Evolutionary conservation across 1,139 yeast species (phyloP).

Genomic region (Hyphopichia buzzinii): DNA sequence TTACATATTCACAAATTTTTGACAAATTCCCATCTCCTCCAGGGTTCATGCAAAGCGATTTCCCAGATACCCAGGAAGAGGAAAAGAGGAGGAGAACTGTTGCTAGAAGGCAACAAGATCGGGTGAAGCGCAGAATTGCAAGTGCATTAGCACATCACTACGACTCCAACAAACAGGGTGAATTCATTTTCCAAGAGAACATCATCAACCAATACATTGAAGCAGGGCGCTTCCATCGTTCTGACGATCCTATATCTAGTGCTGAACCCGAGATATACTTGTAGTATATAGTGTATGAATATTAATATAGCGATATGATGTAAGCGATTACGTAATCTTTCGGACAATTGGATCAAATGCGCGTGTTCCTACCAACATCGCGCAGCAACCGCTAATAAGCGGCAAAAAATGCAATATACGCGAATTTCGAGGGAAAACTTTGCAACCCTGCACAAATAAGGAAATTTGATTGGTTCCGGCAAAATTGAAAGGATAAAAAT

Average conservation of each 20-base stretch:
- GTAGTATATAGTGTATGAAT: too few relatives aligned
- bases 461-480: neutral
- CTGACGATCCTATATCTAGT: neutral
- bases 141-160: conserved; percentile 1
- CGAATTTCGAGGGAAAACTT: neutral
- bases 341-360: too few relatives aligned
- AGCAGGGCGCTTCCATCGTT: conserved; percentile 24
- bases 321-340: too few relatives aligned
- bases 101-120: conserved; percentile 15
- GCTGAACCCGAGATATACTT: neutral
- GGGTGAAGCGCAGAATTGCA: conserved; percentile 17
- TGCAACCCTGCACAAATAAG: neutral
- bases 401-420: neutral
- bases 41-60: conserved; percentile 61
- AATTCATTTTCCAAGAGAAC: conserved; percentile 15
- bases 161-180: conserved; percentile 9
- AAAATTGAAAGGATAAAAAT: too few relatives aligned
- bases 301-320: neutral
- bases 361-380: too few relatives aligned
- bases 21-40: conserved; percentile 61
- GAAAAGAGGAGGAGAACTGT: conserved; percentile 14
- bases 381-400: too few relatives aligned
- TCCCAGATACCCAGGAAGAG: conserved; percentile 59
- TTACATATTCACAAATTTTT: conserved; percentile 23
- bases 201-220: conserved; percentile 16